Evolutionary conservation across 2,329 filamentous ascomycete species (phyloP), one percentile per base, ranked within the genome.

Genomic region (Scedosporium aurantiacum): DNA sequence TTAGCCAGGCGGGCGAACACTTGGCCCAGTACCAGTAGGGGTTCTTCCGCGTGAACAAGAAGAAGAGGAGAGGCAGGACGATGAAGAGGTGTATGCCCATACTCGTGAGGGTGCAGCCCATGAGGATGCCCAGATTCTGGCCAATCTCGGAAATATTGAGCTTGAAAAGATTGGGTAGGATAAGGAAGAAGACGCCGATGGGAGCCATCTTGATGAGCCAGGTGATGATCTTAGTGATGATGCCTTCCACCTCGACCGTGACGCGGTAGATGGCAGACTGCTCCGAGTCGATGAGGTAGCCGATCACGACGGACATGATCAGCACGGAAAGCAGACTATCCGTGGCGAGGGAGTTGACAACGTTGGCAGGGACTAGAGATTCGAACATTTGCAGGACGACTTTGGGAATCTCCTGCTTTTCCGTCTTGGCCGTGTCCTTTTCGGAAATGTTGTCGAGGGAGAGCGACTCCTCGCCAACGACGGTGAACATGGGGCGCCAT

Each of bases 101-200:
- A 27, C 74, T 75, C 28, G 70, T 70, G 5, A 82, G 66, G 0
- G 75, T 74, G 0, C 71, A 77, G 6, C 75, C 79, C 50, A 82
- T 80, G 12, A 82, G 70, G 2, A 81, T 69, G 14, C 78, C 79
- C 2, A 82, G 68, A 64, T 81, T 82, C 40, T 68, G 63, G 16
- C 79, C 79, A 45, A 81, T 79, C 7, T 76, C 70, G 4, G 66
- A 70, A 50, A 82, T 75, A 63, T 80, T 70, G 25, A 82, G 75
- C 47, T 71, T 75, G 69, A 81, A 75, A 50, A 82, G 67, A 65
- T 82, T 82, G 47, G 78, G 72, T 63, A 82, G 67, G 64, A 82
- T 81, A 43, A 81, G 70, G 69, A 78, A 81, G 69, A 82, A 82
- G 60, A 82, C 78, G 65, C 79, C 79, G 32, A 80, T 71, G 1